Evolutionary conservation across 306 rosid genomes (phyloP).

Genomic region (Vigna hirtella): DNA sequence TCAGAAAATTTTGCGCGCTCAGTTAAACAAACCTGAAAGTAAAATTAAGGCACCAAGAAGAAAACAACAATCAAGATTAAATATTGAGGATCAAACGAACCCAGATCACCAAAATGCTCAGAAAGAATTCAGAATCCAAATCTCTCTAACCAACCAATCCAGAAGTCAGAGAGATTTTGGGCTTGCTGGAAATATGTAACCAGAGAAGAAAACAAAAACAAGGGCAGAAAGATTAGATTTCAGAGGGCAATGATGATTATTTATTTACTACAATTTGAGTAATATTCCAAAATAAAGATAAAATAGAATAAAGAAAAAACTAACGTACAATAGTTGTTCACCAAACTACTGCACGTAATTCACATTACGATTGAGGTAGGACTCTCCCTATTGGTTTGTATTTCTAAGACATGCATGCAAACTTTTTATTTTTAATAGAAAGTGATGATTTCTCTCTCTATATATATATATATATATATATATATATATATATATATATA

Average conservation of each 20-base stretch:
- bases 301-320: no score
- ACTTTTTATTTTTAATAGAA: no score
- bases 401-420: no score
- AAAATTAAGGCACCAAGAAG: neutral
- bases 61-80: neutral
- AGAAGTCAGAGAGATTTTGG: constrained; percentile 18
- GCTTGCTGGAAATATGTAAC: neutral
- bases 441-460: no score
- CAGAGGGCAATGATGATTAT: neutral
- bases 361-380: no score
- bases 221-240: neutral
- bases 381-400: no score
- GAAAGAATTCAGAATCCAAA: constrained; percentile 15
- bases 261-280: no score
- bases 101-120: constrained; percentile 31
- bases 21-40: constrained; percentile 29
- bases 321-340: no score
- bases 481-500: no score
- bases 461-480: no score
- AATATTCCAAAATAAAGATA: no score
- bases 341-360: no score
- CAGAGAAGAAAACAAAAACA: neutral
- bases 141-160: neutral
- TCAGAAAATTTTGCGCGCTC: constrained; percentile 1
- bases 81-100: constrained; percentile 2